A percentile compares a stretch with the other conserved stretches of the same genome.
Evolutionary conservation across 179 eudicot species (phyloP).

Genomic region (Silene noctiflora): DNA sequence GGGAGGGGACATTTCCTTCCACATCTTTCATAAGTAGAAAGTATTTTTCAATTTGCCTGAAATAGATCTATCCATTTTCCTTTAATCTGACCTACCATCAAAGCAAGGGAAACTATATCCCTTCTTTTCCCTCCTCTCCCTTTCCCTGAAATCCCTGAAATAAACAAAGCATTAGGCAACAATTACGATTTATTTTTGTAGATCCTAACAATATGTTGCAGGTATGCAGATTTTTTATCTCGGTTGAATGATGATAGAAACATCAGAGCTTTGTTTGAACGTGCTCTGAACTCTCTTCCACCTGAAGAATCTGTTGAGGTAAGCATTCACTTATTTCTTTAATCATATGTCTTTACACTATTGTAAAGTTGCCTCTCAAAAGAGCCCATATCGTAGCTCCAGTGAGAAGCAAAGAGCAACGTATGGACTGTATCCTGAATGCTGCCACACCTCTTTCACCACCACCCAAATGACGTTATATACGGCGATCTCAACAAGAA

Average conservation of each 20-base stretch:
- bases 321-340: not conserved
- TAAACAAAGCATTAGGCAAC: not conserved
- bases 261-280: slow-evolving; percentile 93
- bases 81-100: not conserved
- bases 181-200: not conserved
- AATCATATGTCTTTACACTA: not conserved
- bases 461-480: slow-evolving; percentile 11
- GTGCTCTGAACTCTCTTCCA: slow-evolving; percentile 88
- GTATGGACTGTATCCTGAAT: not conserved
- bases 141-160: not conserved
- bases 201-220: slow-evolving; percentile 41
- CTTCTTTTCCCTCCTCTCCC: not conserved
- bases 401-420: slow-evolving; percentile 1
- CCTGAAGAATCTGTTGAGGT: slow-evolving; percentile 95
- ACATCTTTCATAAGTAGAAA: not conserved
- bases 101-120: not conserved
- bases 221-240: slow-evolving; percentile 94
- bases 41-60: not conserved
- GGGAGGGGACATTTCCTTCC: not conserved
- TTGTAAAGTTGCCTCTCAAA: not conserved
- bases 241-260: slow-evolving; percentile 96
- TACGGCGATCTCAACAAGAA: not conserved
- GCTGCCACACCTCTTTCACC: not conserved
- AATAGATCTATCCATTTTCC: not conserved
- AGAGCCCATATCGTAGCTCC: slow-evolving; percentile 1